These are phyloP conservation scores for Hypoxylon trugodes DNA, from an alignment of 495 filamentous ascomycete species.

Conservation along the genomic window DNA sequence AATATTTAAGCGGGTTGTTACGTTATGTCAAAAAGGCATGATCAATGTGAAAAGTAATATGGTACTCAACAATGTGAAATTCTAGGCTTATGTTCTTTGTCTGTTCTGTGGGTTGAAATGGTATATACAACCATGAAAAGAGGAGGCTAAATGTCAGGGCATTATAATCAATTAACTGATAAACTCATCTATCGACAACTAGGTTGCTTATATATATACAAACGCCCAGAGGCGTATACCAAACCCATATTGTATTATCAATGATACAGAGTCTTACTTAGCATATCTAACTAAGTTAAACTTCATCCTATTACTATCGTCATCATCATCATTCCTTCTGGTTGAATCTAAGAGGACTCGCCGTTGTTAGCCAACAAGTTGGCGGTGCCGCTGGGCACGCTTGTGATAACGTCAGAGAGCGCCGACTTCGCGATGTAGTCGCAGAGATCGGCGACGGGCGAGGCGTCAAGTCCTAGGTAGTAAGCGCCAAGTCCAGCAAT, in stretches of 20 bases:
- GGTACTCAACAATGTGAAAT: no score
- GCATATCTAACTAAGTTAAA: neutral
- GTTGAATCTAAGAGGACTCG: slow-evolving; percentile 47
- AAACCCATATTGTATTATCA: neutral
- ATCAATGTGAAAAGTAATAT: no score
- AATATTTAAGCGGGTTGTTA: no score
- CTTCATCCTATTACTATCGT: neutral
- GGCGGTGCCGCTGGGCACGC: slow-evolving; percentile 51
- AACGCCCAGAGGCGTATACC: neutral
- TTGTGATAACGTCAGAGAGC: slow-evolving; percentile 44
- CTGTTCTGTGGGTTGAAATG: no score
- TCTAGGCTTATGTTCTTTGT: no score
- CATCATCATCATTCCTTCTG: neutral
- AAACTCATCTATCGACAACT: neutral
- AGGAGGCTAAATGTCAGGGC: neutral
- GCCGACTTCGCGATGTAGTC: slow-evolving; percentile 51
- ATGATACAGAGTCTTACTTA: neutral
- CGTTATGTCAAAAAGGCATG: no score
- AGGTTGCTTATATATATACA: neutral
- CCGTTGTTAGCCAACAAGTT: slow-evolving; percentile 63
- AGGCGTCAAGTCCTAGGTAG: slow-evolving; percentile 52
- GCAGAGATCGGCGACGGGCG: slow-evolving; percentile 47
- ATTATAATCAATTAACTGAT: neutral
- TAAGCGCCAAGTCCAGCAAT: slow-evolving; percentile 64
- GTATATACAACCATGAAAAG: neutral